Evolutionary conservation across 352 stramenopile species (phyloP), one percentile per base, ranked within the genome.

Genomic region (Phytophthora tentaculata): DNA sequence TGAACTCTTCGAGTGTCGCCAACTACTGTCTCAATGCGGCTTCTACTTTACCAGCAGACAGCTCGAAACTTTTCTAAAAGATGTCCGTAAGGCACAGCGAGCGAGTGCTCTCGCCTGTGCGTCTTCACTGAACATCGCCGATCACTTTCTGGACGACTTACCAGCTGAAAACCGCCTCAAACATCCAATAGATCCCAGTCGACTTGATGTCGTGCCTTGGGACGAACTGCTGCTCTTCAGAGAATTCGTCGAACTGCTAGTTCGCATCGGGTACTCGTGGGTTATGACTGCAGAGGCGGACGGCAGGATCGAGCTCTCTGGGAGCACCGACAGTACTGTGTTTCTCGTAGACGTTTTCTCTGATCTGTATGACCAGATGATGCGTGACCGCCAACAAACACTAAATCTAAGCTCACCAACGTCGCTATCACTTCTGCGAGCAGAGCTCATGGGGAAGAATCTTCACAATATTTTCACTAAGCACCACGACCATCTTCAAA

Each of bases 191-290:
- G 61, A 80, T 26, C 56, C 66, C 45, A 58, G 14, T 39, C 59
- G 61, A 17, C 57, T 81, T 8, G 56, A 83, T 23, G 39, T 84
- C 37, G 64, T 84, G 9, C 71, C 70, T 16, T 71, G 66, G 56
- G 67, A 81, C 28, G 68, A 83, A 55, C 49, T 86, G 13, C 20
- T 91, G 6, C 64, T 89, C 0, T 89, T 72, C 35, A 77, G 83
- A 10, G 83, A 91, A 64, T 91, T 91, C 53, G 79, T 86, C 6
- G 83, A 91, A 59, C 56, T 91, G 23, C 76, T 91, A n/a, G 76
- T 91, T 23, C 79, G 83, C 9, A 64, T 89, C 12, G 77, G 77
- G n/a, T 43, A 73, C 20, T 67, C 67, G 22, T 74, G 76, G 49
- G 54, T 79, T 13, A 69, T 52, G 32, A 58, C 37, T 24, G 61